Conservation (phyloP, 768 basidiomycete species). For the Suillus clintonianus region DNA sequence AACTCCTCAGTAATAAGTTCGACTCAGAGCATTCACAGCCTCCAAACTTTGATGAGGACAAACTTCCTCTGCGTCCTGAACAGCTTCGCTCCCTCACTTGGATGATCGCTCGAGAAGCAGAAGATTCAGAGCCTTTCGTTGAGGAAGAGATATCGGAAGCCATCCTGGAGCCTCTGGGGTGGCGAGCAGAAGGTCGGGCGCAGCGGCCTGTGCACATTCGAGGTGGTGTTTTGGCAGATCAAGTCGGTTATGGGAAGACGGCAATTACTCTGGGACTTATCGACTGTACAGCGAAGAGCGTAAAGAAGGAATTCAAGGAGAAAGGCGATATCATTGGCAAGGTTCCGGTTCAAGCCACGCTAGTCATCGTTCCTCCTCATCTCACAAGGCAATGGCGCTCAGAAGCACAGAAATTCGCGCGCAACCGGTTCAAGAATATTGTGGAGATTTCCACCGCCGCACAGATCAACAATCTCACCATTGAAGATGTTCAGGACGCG, state of each 20-base stretch:
- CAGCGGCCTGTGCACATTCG: slow-evolving; percentile 72
- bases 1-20: slow-evolving; percentile 70
- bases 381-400: slow-evolving; percentile 88
- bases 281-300: slow-evolving; percentile 62
- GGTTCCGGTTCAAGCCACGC: slow-evolving; percentile 77
- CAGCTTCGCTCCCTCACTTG: slow-evolving; percentile 89
- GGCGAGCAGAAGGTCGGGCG: slow-evolving; percentile 93
- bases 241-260: slow-evolving; percentile 97
- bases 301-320: slow-evolving; percentile 59
- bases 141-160: slow-evolving; percentile 97
- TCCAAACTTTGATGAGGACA: slow-evolving; percentile 57
- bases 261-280: slow-evolving; percentile 92
- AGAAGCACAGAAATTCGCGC: slow-evolving; percentile 81
- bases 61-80: slow-evolving; percentile 71
- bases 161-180: slow-evolving; percentile 80
- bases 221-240: slow-evolving; percentile 92
- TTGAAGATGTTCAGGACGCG: slow-evolving; percentile 75
- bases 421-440: slow-evolving; percentile 45
- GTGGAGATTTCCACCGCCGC: slow-evolving; percentile 67
- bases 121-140: slow-evolving; percentile 67
- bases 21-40: slow-evolving; percentile 78
- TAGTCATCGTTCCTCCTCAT: slow-evolving; percentile 88
- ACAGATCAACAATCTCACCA: slow-evolving; percentile 70
- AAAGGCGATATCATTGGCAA: slow-evolving; percentile 53
- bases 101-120: slow-evolving; percentile 85